Conservation (phyloP, 257 asterid species). For the Solanum paucissectum region DNA sequence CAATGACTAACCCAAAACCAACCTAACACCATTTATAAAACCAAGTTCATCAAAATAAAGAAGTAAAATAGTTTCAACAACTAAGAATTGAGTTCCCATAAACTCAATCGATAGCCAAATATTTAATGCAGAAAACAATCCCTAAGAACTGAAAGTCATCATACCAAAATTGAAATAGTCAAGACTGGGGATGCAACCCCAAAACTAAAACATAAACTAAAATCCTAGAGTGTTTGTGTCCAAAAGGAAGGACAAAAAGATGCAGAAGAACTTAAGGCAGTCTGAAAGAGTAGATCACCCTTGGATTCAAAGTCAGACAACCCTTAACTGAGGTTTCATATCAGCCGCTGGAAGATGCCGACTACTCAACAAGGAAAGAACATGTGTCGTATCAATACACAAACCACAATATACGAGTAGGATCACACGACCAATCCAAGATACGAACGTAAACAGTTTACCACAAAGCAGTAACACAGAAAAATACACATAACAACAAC, state of each 20-base stretch:
- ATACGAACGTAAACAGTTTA: too few species aligned
- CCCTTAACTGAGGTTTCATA: background rate
- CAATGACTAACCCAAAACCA: background rate
- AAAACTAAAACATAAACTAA: background rate
- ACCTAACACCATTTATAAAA: background rate
- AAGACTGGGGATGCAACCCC: background rate
- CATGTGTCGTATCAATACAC: background rate
- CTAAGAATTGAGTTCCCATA: too few species aligned
- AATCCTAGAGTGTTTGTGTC: background rate
- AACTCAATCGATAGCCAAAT: background rate
- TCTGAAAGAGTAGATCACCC: background rate
- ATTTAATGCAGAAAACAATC: background rate
- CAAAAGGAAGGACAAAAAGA: background rate
- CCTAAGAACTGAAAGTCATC: background rate
- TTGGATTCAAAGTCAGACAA: too few species aligned
- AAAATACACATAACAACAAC: background rate
- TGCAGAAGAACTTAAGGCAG: background rate
- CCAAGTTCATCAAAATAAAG: background rate
- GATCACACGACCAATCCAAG: background rate
- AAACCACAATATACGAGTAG: too few species aligned
- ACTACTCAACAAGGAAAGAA: background rate
- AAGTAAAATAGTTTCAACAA: background rate
- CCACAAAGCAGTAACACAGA: too few species aligned
- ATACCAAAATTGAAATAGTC: background rate
- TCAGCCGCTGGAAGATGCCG: background rate